These are phyloP conservation scores for Saxophila tyrrhenica DNA, from an alignment of 495 filamentous ascomycete species.

Conservation along the genomic window DNA sequence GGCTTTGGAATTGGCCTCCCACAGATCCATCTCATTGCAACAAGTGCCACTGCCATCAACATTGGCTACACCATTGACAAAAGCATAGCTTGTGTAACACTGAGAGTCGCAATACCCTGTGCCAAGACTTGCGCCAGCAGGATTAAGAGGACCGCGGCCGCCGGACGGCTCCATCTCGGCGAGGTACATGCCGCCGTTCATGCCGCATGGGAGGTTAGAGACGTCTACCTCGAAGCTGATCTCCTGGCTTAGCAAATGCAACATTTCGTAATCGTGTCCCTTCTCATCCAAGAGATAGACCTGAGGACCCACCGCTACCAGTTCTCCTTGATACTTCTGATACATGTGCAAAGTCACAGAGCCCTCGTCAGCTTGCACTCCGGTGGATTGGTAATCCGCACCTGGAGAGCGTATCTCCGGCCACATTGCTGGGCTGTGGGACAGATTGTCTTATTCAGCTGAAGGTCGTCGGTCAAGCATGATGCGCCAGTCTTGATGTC, in stretches of 20 bases:
- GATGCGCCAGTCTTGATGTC: background rate
- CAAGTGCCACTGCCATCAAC: conserved; percentile 58
- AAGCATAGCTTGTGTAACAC: conserved; percentile 47
- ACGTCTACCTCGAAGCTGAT: conserved; percentile 60
- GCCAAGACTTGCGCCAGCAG: conserved; percentile 58
- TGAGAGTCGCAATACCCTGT: conserved; percentile 69
- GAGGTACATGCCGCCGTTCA: conserved; percentile 61
- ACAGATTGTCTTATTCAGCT: conserved; percentile 16
- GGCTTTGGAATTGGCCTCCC: conserved; percentile 51
- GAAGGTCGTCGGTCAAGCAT: background rate
- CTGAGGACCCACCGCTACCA: conserved; percentile 20
- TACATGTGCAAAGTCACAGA: conserved; percentile 17
- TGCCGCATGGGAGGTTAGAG: conserved; percentile 53
- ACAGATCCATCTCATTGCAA: conserved; percentile 62
- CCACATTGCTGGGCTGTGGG: conserved; percentile 19
- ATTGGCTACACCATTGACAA: conserved; percentile 36
- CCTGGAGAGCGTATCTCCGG: conserved; percentile 24
- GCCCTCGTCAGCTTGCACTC: conserved; percentile 20
- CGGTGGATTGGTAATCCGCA: conserved; percentile 24
- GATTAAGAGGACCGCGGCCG: conserved; percentile 46
- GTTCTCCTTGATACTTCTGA: conserved; percentile 18
- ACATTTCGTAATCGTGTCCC: conserved; percentile 41
- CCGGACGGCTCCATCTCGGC: conserved; percentile 54
- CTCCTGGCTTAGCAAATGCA: conserved; percentile 50
- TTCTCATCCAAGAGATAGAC: conserved; percentile 26